Evolutionary conservation across 768 basidiomycete species (phyloP), one percentile per base, ranked within the genome.

Genomic region (Auriscalpium microsporum): DNA sequence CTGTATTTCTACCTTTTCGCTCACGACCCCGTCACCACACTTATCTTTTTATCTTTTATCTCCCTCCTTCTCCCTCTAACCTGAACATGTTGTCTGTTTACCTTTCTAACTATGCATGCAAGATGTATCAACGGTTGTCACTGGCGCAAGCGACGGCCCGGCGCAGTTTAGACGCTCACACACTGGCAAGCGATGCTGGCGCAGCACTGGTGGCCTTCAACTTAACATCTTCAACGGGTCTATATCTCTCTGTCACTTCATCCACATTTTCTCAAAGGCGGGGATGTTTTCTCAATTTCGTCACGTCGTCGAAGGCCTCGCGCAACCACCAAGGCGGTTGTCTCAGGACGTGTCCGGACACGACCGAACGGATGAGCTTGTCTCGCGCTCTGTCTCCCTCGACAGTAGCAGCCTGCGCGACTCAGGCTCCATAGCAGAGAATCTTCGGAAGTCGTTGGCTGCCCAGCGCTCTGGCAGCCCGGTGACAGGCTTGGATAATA

Each of bases 281-380:
- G 28, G 40, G 56, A 90, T 91, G 89, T 90, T 90, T 68, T 84
- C 79, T 48, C 82, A 84, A 63, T 80, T 87, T 65, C 78, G 79
- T 40, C 82, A 84, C 55, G 85, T 83, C 57, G 84, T 91, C 16
- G 89, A 90, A 66, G 80, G 73, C 50, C 70, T 89, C 37, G 81
- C 83, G 17, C 78, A 80, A 48, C 74, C 72, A 50, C 63, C 52
- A 52, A 72, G 75, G 52, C 72, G 74, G 38, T 71, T 69, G 37
- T 67, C 73, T 51, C 67, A 73, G 54, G 71, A 72, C 58, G 50
- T 60, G 52, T 50, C 61, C 21, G 52, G 45, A 21, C 61, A 65
- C 10, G 64, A 62, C 23, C 62, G 61, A 37, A 47, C 28, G 28
- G 28, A 62, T 37, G 59, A 62, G 55, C 61, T 69, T 53, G 58